These are phyloP conservation scores for Clavariopsis aquatica DNA, from an alignment of 495 filamentous ascomycete genomes.

Conservation along the genomic window DNA sequence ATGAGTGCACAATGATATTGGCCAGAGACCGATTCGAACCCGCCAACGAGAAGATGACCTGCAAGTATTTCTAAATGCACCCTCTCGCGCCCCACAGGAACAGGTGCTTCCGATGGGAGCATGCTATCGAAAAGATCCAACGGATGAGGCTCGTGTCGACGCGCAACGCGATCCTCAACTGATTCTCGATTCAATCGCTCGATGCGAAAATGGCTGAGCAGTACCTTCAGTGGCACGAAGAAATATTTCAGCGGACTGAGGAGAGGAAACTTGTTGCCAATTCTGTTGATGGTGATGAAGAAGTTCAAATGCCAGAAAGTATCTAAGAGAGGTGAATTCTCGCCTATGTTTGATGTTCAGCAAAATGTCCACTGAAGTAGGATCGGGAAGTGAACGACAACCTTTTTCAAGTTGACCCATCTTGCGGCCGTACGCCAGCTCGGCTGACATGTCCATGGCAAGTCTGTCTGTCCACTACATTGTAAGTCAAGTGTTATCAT, in stretches of 20 bases:
- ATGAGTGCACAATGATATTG: slow-evolving; percentile 5
- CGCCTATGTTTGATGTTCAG: slow-evolving; percentile 2
- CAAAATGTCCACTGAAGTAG: background rate
- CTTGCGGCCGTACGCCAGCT: slow-evolving; percentile 13
- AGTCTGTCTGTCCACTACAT: slow-evolving; percentile 5
- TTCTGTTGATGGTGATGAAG: background rate
- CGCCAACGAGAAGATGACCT: slow-evolving; percentile 3
- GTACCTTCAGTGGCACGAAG: slow-evolving; percentile 1
- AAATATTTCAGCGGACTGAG: slow-evolving; percentile 5
- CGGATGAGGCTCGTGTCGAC: slow-evolving; percentile 3
- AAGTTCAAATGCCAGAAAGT: slow-evolving; percentile 6
- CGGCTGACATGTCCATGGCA: slow-evolving; percentile 11
- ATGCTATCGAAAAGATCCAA: slow-evolving; percentile 7
- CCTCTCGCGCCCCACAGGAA: background rate
- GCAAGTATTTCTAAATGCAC: slow-evolving; percentile 4
- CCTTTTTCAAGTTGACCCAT: slow-evolving; percentile 14
- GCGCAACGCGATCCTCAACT: background rate
- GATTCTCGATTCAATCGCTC: slow-evolving; percentile 6
- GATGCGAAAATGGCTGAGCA: slow-evolving; percentile 4
- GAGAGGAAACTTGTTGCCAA: background rate
- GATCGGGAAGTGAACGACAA: background rate
- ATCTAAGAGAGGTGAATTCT: slow-evolving; percentile 9
- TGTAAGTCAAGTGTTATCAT: slow-evolving; percentile 4
- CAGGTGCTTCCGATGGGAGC: slow-evolving; percentile 2
- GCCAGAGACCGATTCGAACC: slow-evolving; percentile 3